Evolutionary conservation across 495 filamentous ascomycete genomes (phyloP), one percentile per base, ranked within the genome.

Genomic region (Baudoinia panamericana): DNA sequence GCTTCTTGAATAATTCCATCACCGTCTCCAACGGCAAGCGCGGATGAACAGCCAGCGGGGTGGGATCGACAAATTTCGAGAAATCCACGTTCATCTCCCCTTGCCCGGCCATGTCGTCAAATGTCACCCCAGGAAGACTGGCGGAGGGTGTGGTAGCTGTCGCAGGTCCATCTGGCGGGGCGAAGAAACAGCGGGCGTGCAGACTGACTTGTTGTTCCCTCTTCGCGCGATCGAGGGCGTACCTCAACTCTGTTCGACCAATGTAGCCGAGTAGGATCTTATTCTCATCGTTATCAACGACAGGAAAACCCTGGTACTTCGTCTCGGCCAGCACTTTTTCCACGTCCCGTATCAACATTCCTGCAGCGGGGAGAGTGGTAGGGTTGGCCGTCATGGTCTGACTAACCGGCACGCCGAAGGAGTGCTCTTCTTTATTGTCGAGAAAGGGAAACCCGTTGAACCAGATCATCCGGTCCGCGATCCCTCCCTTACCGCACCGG

Each of bases 1-100:
- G 87, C 66, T 97, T 97, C 56, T 90, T 88, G 69, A 97, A 97
- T 30, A 96, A 74, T 57, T 97, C 90, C 85, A 96, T 95, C 30
- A 94, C 90, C 0, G 90, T 97, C 60, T 97, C 90, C 0, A 97
- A 73, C 0, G 88, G 83, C 5, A 95, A 74, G 1, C 84, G 78
- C 0, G 90, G 90, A 55, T 97, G 92, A 5, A 86, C 86, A 2
- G 86, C 80, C 4, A 96, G 68, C 4, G 92, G 90, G 0, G 87
- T 93, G 31, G 84, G 72, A 58, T 97, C 86, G 27, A 93, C 80
- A 55, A 87, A 95, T 22, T 77, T 76, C 50, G 75, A 78, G 52
- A 97, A 87, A 58, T 96, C 84, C 18, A 96, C 64, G 5, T 71
- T 66, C 6, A 71, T 75, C 18, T 67, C 62, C 5, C 36, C 44